Conservation (phyloP, 139 green algal genomes). For the Nannochloris sp. region DNA sequence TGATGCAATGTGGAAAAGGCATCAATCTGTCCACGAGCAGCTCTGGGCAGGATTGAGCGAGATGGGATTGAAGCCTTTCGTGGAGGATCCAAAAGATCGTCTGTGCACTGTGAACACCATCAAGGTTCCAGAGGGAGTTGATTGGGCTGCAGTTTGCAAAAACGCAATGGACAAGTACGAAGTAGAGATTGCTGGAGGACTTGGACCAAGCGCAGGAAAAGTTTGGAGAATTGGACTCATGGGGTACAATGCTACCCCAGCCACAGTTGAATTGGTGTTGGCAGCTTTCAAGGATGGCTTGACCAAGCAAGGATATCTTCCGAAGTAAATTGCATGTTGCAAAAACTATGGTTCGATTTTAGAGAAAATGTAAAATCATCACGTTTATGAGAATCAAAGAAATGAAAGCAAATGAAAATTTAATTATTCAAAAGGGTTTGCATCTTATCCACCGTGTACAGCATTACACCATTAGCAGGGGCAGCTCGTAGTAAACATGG, state of each 20-base stretch:
- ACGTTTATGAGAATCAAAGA: not conserved
- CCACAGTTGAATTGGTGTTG: slow-evolving; percentile 72
- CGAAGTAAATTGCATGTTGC: slow-evolving; percentile 28
- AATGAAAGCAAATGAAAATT: slow-evolving; percentile 6
- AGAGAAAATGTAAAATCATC: slow-evolving; percentile 1
- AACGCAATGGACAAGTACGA: slow-evolving; percentile 75
- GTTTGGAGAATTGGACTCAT: slow-evolving; percentile 78
- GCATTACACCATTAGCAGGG: slow-evolving; percentile 69
- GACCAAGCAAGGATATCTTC: slow-evolving; percentile 60
- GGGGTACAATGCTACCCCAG: slow-evolving; percentile 74
- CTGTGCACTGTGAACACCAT: slow-evolving; percentile 88
- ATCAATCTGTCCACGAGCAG: slow-evolving; percentile 46
- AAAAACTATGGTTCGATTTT: not conserved
- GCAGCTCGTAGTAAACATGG: slow-evolving; percentile 81
- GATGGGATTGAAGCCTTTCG: slow-evolving; percentile 72
- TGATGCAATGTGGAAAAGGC: slow-evolving; percentile 47
- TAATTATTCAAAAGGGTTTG: not conserved
- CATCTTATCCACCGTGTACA: slow-evolving; percentile 15
- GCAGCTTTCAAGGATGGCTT: slow-evolving; percentile 72
- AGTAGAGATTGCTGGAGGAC: slow-evolving; percentile 61
- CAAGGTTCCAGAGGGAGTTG: slow-evolving; percentile 78
- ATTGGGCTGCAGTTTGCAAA: slow-evolving; percentile 62
- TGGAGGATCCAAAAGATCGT: slow-evolving; percentile 57
- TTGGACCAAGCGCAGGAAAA: slow-evolving; percentile 70
- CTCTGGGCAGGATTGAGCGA: slow-evolving; percentile 69